These are phyloP conservation scores for Ceratocystis variospora DNA, from an alignment of 2,329 filamentous ascomycete genomes.

Conservation along the genomic window DNA sequence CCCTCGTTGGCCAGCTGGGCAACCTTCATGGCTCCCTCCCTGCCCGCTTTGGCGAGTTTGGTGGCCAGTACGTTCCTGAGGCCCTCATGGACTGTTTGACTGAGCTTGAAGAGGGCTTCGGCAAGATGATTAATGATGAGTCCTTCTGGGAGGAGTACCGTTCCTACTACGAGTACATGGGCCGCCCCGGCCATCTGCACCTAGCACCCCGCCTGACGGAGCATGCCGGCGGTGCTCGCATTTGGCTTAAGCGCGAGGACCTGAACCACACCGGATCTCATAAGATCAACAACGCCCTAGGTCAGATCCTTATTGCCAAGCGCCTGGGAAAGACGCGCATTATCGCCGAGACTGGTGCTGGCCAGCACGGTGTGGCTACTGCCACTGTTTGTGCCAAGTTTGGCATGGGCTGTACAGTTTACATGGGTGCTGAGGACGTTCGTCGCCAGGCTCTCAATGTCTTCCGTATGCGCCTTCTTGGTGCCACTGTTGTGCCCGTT, in stretches of 20 bases:
- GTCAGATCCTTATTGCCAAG: slow-evolving; percentile 75
- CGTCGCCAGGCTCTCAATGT: slow-evolving; percentile 93
- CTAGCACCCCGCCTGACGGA: slow-evolving; percentile 78
- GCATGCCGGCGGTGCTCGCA: slow-evolving; percentile 79
- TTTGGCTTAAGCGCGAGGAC: slow-evolving; percentile 97
- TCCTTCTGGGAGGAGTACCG: slow-evolving; percentile 95
- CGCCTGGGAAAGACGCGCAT: slow-evolving; percentile 90
- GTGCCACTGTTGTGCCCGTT: slow-evolving; percentile 82
- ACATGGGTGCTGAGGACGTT: slow-evolving; percentile 91
- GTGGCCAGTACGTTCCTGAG: slow-evolving; percentile 94
- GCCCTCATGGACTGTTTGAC: slow-evolving; percentile 93
- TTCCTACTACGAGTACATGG: slow-evolving; percentile 95
- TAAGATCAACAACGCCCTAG: slow-evolving; percentile 98
- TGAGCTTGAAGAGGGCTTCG: slow-evolving; percentile 83
- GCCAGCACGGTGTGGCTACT: slow-evolving; percentile 94
- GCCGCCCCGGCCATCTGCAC: slow-evolving; percentile 82
- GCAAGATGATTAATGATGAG: slow-evolving; percentile 71
- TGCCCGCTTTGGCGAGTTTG: slow-evolving; percentile 85
- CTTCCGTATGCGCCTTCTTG: slow-evolving; percentile 93
- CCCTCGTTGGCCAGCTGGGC: slow-evolving; percentile 71
- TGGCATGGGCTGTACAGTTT: slow-evolving; percentile 93
- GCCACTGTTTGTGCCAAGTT: slow-evolving; percentile 97
- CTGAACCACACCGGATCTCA: slow-evolving; percentile 95
- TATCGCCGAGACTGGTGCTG: slow-evolving; percentile 93
- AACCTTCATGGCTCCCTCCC: slow-evolving; percentile 70